Conservation (phyloP, 352 stramenopile genomes). For the Aphanomyces stellatus region DNA sequence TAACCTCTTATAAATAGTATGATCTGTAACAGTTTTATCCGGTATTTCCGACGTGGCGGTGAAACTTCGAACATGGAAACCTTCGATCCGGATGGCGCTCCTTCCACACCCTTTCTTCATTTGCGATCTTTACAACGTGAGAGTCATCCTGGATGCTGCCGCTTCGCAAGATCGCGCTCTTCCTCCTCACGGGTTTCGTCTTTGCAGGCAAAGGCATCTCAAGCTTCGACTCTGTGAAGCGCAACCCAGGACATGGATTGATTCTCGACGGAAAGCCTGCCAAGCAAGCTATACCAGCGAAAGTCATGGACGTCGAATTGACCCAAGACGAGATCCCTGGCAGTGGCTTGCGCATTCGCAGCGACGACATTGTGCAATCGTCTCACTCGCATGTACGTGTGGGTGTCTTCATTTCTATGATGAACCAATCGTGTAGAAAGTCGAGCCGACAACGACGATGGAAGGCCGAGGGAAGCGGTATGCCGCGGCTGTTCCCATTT, state of each 20-base stretch:
- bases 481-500: not conserved
- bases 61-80: not conserved
- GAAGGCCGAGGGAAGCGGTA: not conserved
- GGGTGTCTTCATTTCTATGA: not conserved
- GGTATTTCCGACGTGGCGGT: not conserved
- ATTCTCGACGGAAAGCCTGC: not conserved
- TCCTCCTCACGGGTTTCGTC: not conserved
- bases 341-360: not conserved
- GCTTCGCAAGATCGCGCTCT: not conserved
- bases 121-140: not conserved
- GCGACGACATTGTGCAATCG: conserved; percentile 10
- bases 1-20: not conserved
- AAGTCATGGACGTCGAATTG: not conserved
- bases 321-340: not conserved
- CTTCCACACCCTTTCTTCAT: not conserved
- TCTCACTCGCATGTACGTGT: not conserved
- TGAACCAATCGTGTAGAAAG: conserved; percentile 1
- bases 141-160: not conserved
- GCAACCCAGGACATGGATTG: not conserved
- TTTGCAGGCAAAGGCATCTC: not conserved
- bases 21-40: not conserved
- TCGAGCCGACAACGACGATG: not conserved
- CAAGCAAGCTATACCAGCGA: not conserved
- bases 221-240: not conserved
- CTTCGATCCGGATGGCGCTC: not conserved